Evolutionary conservation across 164 flowering plant species (phyloP).

Genomic region (Stephania cephalantha): DNA sequence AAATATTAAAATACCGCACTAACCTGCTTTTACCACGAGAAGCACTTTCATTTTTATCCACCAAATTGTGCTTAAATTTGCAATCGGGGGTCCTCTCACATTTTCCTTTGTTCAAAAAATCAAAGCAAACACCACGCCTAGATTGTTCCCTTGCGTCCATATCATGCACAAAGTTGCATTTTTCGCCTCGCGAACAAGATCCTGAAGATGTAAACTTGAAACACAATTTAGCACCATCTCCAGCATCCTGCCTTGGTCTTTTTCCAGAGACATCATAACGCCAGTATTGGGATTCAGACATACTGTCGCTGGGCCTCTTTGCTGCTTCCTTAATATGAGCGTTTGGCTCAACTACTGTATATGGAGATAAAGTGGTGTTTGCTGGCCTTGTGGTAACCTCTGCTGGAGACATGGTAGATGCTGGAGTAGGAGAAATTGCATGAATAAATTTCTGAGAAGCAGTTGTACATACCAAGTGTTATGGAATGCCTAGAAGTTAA

Average conservation of each 20-base stretch:
- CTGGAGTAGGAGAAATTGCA: constrained; percentile 96
- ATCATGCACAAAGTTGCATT: constrained; percentile 74
- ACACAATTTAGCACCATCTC: constrained; percentile 54
- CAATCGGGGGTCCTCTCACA: constrained; percentile 93
- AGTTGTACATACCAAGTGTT: constrained; percentile 17
- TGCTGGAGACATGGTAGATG: constrained; percentile 63
- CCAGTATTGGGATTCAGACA: constrained; percentile 79
- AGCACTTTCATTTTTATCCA: constrained; percentile 41
- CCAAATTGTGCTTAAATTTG: constrained; percentile 65
- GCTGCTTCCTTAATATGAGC: constrained; percentile 27
- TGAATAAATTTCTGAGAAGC: constrained; percentile 88
- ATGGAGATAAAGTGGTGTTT: constrained; percentile 76
- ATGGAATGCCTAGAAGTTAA: constrained; percentile 10
- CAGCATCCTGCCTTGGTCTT: constrained; percentile 57
- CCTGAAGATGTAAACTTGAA: constrained; percentile 82
- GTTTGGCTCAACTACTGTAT: constrained; percentile 26
- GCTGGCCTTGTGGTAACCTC: constrained; percentile 62
- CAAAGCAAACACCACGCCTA: constrained; percentile 82
- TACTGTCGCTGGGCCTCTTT: constrained; percentile 38
- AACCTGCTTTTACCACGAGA: constrained; percentile 53
- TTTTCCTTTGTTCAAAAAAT: constrained; percentile 81
- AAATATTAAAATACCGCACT: constrained; percentile 10
- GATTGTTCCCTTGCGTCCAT: constrained; percentile 62
- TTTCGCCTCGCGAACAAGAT: constrained; percentile 72
- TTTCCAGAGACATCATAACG: constrained; percentile 84